Conservation (phyloP, 345 rosid species). For the Eucalyptus tenuipes region DNA sequence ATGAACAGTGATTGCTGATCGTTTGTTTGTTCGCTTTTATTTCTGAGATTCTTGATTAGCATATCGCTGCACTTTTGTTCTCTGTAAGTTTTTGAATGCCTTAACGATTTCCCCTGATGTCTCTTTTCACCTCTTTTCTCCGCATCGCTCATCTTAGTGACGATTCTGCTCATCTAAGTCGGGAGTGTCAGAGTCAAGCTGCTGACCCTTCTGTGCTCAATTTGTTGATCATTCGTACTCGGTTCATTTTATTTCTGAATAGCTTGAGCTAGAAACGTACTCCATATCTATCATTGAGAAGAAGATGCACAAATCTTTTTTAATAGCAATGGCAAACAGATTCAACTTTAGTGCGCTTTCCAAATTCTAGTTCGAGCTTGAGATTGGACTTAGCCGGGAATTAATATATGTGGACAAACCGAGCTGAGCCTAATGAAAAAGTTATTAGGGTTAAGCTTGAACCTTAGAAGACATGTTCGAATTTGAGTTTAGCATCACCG, state of each 20-base stretch:
- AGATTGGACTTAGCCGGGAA: not conserved
- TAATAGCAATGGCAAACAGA: not conserved
- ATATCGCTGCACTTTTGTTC: not conserved
- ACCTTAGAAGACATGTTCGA: not conserved
- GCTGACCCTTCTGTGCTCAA: not conserved
- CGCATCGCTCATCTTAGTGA: not conserved
- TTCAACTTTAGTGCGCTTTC: not conserved
- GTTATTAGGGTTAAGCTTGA: not conserved
- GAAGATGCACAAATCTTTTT: not conserved
- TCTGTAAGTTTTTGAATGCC: not conserved
- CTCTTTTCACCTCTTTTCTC: not conserved
- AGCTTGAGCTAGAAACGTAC: not conserved
- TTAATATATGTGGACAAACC: not conserved
- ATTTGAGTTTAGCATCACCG: not conserved
- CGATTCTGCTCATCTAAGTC: not conserved
- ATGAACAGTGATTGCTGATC: not conserved
- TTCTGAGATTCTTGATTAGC: not conserved
- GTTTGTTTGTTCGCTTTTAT: not conserved
- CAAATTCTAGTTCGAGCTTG: not conserved
- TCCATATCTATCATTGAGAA: not conserved
- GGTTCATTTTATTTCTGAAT: not conserved
- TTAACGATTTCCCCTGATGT: not conserved
- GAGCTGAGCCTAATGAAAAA: not conserved
- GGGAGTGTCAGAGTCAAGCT: not conserved
- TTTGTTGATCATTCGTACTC: not conserved